Conservation (phyloP, 352 stramenopile genomes). For the Globisporangium alternatum region DNA sequence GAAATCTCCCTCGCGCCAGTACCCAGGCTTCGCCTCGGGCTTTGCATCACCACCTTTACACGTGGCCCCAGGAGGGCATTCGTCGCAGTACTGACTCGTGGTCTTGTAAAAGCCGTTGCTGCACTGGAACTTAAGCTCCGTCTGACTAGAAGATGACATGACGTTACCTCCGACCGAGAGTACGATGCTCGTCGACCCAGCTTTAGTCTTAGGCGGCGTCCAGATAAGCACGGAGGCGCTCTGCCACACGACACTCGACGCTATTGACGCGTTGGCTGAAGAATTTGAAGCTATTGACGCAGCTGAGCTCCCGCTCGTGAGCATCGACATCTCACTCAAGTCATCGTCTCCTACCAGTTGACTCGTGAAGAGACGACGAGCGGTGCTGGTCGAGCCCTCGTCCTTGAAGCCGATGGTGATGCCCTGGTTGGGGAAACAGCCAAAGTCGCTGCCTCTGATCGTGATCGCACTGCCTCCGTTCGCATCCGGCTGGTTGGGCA, state of each 20-base stretch:
- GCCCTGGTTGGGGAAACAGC: slow-evolving; percentile 56
- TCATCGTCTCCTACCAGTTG: not conserved
- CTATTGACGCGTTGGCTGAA: slow-evolving; percentile 4
- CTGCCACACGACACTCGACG: slow-evolving; percentile 42
- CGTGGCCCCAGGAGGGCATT: slow-evolving; percentile 42
- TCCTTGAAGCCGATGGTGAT: slow-evolving; percentile 48
- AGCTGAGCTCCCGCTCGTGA: slow-evolving; percentile 4
- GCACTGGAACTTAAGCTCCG: slow-evolving; percentile 63
- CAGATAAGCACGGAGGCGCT: slow-evolving; percentile 45
- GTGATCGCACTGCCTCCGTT: slow-evolving; percentile 60
- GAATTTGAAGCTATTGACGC: not conserved
- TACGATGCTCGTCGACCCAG: slow-evolving; percentile 46
- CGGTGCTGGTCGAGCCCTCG: slow-evolving; percentile 1
- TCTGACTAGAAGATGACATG: slow-evolving; percentile 55
- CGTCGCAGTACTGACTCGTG: slow-evolving; percentile 40
- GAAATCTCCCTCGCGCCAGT: slow-evolving; percentile 55
- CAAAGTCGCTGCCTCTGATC: slow-evolving; percentile 61
- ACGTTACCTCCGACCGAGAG: slow-evolving; percentile 57
- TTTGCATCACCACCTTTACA: slow-evolving; percentile 49
- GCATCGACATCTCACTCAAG: not conserved
- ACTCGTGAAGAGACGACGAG: not conserved
- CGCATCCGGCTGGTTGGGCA: slow-evolving; percentile 63
- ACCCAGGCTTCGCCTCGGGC: slow-evolving; percentile 43
- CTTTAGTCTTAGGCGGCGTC: slow-evolving; percentile 59
- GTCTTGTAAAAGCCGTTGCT: slow-evolving; percentile 54